Evolutionary conservation across 805 yeast genomes (phyloP).

Genomic region (Cyberlindnera misumaiensis): DNA sequence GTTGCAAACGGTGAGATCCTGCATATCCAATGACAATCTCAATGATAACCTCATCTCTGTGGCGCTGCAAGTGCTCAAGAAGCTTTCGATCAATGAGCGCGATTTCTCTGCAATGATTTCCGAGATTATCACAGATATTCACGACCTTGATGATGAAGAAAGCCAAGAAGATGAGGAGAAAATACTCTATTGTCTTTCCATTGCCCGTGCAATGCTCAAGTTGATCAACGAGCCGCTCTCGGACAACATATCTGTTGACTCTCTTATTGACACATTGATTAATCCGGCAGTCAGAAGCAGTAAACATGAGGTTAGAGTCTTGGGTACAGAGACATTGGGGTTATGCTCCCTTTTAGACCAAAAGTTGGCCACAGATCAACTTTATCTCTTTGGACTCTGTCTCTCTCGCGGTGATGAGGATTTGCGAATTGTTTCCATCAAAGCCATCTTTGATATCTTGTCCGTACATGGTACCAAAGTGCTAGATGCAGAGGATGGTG

Average conservation of each 20-base stretch:
- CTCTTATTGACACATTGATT: conserved; percentile 70
- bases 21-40: conserved; percentile 51
- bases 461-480: conserved; percentile 70
- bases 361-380: conserved; percentile 55
- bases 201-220: conserved; percentile 65
- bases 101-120: conserved; percentile 80
- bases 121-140: conserved; percentile 81
- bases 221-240: conserved; percentile 57
- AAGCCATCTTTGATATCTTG: conserved; percentile 70
- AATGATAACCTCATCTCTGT: conserved; percentile 47
- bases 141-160: conserved; percentile 44
- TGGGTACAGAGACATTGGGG: conserved; percentile 74
- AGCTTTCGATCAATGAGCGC: conserved; percentile 67
- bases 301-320: conserved; percentile 43
- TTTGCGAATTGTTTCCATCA: conserved; percentile 54
- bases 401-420: conserved; percentile 60
- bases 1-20: conserved; percentile 49
- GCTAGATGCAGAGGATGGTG: conserved; percentile 53
- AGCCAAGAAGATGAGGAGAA: conserved; percentile 31
- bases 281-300: conserved; percentile 68
- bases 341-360: conserved; percentile 69
- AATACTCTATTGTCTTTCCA: conserved; percentile 54
- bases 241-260: conserved; percentile 56
- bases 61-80: conserved; percentile 59
- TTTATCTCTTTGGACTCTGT: conserved; percentile 62